Percentiles rank a stretch among this genome's conserved stretches.
Evolutionary conservation across 1,139 yeast species (phyloP).

Genomic region (Geotrichum restrictum): DNA sequence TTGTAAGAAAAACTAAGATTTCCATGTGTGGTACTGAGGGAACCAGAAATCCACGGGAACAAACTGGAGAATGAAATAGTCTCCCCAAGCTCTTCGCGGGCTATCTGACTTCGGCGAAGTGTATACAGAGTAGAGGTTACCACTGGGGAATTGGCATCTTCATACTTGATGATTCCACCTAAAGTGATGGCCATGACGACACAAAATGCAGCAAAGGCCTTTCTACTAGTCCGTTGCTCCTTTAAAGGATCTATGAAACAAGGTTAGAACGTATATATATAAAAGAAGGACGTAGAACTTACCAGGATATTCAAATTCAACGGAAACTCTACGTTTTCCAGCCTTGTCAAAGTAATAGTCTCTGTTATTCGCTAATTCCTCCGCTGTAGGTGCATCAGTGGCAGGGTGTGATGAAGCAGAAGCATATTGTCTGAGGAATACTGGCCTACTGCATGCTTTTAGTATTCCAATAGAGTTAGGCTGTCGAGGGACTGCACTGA

Average conservation of each 20-base stretch:
- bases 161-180: conserved; percentile 79
- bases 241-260: conserved; percentile 54
- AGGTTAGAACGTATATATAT: not conserved
- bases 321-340: conserved; percentile 31
- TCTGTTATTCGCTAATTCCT: conserved; percentile 13
- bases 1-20: conserved; percentile 66
- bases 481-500: conserved; percentile 1
- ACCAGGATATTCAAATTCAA: conserved; percentile 39
- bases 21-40: conserved; percentile 78
- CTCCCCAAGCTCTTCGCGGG: conserved; percentile 64
- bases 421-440: conserved; percentile 10
- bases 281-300: not conserved
- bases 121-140: conserved; percentile 84
- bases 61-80: conserved; percentile 65
- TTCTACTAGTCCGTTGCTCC: conserved; percentile 49
- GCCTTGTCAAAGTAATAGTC: conserved; percentile 20
- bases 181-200: conserved; percentile 63
- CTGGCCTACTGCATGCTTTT: not conserved
- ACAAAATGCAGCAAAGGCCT: conserved; percentile 58
- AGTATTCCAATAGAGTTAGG: not conserved
- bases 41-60: conserved; percentile 89
- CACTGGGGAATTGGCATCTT: conserved; percentile 82
- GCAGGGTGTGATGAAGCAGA: conserved; percentile 16
- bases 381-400: conserved; percentile 17
- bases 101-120: conserved; percentile 69